These are phyloP conservation scores for Elaeagnus macrophylla DNA, from an alignment of 306 rosid genomes.

Conservation along the genomic window DNA sequence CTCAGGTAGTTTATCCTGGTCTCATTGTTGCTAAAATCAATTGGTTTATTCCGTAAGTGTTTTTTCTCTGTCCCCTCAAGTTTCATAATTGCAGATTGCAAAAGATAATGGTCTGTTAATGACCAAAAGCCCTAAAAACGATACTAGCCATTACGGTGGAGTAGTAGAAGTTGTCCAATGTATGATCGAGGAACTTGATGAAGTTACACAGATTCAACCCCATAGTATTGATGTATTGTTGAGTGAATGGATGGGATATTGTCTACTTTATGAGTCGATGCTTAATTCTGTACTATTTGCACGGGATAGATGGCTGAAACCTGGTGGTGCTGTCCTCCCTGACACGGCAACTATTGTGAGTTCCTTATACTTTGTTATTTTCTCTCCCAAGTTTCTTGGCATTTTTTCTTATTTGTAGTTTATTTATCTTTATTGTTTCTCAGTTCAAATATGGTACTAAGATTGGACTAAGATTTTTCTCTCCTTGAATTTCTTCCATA, in stretches of 20 bases:
- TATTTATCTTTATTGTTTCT: too few relatives aligned
- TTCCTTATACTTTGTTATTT: conserved; percentile 7
- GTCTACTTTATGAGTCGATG: conserved; percentile 89
- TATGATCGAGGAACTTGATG: conserved; percentile 79
- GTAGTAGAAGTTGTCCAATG: conserved; percentile 67
- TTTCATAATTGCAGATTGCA: conserved; percentile 48
- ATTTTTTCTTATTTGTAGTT: too few relatives aligned
- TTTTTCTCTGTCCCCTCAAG: conserved; percentile 2
- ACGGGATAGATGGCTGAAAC: conserved; percentile 86
- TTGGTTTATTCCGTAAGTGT: conserved; percentile 5
- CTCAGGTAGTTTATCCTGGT: conserved; percentile 40
- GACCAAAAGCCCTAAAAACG: conserved; percentile 30
- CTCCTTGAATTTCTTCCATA: conserved; percentile 15
- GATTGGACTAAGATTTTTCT: neutral
- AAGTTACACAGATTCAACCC: conserved; percentile 51
- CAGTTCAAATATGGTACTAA: too few relatives aligned
- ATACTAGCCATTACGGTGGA: conserved; percentile 29
- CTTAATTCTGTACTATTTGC: conserved; percentile 90
- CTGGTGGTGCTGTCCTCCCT: conserved; percentile 93
- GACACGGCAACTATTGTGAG: conserved; percentile 93
- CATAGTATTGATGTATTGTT: conserved; percentile 69
- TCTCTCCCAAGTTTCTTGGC: neutral
- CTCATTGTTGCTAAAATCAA: conserved; percentile 2
- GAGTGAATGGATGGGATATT: conserved; percentile 99
- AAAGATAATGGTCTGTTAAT: conserved; percentile 52